phyloP scores from a whole-genome alignment of 2,329 filamentous ascomycete genomes.

The Penicillium sclerotiorum region DNA sequence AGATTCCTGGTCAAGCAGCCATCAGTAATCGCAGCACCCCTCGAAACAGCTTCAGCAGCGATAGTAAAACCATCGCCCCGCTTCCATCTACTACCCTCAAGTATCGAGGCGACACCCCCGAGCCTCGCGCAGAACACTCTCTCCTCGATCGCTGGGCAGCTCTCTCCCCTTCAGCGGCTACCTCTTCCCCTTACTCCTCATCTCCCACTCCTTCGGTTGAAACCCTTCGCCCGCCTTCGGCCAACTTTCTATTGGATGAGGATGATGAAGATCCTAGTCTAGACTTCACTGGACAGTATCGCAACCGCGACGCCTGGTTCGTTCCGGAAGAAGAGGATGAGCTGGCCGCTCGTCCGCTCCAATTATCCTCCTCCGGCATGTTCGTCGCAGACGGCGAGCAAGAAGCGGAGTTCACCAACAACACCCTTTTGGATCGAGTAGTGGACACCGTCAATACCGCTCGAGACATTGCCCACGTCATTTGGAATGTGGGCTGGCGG shows the following conservation, averaged over 20 bases:
- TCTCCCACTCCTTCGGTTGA: constrained; percentile 82
- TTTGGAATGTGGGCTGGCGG: constrained; percentile 68
- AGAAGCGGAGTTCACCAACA: constrained; percentile 65
- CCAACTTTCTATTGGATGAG: constrained; percentile 65
- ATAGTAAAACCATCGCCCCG: constrained; percentile 85
- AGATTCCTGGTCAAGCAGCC: constrained; percentile 55
- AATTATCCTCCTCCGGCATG: constrained; percentile 83
- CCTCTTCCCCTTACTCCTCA: constrained; percentile 44
- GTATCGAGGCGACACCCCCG: constrained; percentile 75
- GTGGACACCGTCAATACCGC: constrained; percentile 75
- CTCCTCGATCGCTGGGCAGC: constrained; percentile 40
- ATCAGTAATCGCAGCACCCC: constrained; percentile 56
- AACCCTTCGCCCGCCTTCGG: constrained; percentile 71
- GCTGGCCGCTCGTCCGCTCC: constrained; percentile 62
- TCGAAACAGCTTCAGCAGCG: constrained; percentile 58
- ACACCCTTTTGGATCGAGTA: constrained; percentile 74
- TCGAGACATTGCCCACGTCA: constrained; percentile 65
- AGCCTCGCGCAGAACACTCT: constrained; percentile 46
- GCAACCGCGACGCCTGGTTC: constrained; percentile 35
- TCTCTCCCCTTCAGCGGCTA: constrained; percentile 48
- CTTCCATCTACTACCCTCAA: constrained; percentile 87
- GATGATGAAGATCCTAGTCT: constrained; percentile 58
- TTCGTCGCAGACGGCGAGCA: constrained; percentile 75
- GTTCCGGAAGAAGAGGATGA: constrained; percentile 55
- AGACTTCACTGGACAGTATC: constrained; percentile 40